Evolutionary conservation across 106 monocot species (phyloP).

Genomic region (Platanthera zijinensis): DNA sequence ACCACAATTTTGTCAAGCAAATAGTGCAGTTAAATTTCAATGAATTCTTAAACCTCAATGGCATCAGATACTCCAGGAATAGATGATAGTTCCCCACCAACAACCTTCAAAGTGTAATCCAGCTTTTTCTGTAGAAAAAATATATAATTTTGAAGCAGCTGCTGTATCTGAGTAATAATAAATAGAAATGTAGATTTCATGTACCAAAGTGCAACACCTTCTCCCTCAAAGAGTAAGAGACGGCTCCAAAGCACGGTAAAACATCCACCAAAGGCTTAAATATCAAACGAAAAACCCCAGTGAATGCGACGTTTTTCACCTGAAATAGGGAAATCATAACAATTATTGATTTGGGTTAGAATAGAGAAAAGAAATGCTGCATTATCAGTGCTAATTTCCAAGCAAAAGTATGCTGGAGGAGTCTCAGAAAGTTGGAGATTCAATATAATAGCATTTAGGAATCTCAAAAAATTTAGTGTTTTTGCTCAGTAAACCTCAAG

Average conservation of each 20-base stretch:
- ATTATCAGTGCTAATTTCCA: background rate
- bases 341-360: background rate
- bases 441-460: background rate
- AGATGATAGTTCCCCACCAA: slow-evolving; percentile 62
- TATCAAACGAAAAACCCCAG: slow-evolving; percentile 90
- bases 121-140: slow-evolving; percentile 64
- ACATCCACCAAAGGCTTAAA: slow-evolving; percentile 77
- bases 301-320: slow-evolving; percentile 94
- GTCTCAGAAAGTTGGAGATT: background rate
- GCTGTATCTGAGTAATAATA: background rate
- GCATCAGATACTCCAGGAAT: slow-evolving; percentile 71
- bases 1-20: background rate
- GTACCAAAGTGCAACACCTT: slow-evolving; percentile 43
- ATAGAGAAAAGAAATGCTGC: background rate
- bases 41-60: slow-evolving; percentile 39
- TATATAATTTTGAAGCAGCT: background rate
- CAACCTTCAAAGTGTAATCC: slow-evolving; percentile 51
- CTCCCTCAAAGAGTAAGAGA: slow-evolving; percentile 84
- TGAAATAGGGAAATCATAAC: slow-evolving; percentile 17
- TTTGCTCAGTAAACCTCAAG: background rate
- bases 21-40: background rate
- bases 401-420: background rate
- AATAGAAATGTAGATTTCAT: slow-evolving; percentile 6
- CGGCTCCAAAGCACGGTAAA: slow-evolving; percentile 93
- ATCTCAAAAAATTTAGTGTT: background rate